phyloP scores from a whole-genome alignment of 1,284 basidiomycete species.

The Peniophora sp. region DNA sequence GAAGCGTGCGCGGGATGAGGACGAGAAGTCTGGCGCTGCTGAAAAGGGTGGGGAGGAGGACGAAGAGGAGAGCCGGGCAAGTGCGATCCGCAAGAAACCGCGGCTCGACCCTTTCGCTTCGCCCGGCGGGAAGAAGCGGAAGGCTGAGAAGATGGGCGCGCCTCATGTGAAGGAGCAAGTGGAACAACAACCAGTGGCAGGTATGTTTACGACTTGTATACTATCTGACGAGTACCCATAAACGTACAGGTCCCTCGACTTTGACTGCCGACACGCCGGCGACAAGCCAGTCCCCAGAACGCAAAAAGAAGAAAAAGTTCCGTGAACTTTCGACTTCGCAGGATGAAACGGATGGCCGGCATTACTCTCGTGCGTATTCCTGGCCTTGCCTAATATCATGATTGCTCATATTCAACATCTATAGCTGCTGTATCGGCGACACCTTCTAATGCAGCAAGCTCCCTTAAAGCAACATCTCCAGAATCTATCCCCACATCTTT shows the following conservation, averaged over 20 bases:
- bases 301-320: too few species aligned
- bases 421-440: neutral
- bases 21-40: conserved; percentile 14
- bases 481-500: conserved; percentile 1
- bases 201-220: too few species aligned
- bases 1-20: conserved; percentile 35
- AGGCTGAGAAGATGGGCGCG: conserved; percentile 22
- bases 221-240: neutral
- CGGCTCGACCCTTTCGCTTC: conserved; percentile 48
- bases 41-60: conserved; percentile 25
- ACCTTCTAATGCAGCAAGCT: neutral
- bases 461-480: neutral
- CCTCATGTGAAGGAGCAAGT: neutral
- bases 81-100: conserved; percentile 48
- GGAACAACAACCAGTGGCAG: neutral
- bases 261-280: neutral
- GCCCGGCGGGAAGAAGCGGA: conserved; percentile 14
- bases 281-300: too few species aligned
- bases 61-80: conserved; percentile 50
- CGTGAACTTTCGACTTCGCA: too few species aligned
- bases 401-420: neutral
- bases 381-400: too few species aligned
- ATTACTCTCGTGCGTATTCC: too few species aligned
- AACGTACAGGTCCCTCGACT: neutral
- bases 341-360: too few species aligned